Evolutionary conservation across 78 protist genomes (phyloP), one percentile per base, ranked within the genome.

Genomic region (Tieghemostelium lacteum): DNA sequence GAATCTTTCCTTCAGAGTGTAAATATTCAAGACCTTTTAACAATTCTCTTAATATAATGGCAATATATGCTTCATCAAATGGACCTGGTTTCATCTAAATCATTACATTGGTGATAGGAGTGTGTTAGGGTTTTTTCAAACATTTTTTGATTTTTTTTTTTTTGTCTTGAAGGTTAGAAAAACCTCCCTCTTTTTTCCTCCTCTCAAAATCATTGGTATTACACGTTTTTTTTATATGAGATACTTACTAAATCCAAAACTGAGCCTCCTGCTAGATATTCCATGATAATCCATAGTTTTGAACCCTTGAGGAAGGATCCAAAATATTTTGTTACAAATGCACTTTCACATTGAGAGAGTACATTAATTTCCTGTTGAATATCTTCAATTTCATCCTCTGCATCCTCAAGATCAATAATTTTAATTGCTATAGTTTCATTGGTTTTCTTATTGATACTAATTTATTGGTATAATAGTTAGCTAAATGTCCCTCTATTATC

Each of bases 381-480:
- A 75, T 95, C 99, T 42, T 98, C 98, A 36, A 98, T 96, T 66
- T 98, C 99, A 39, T 98, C 99, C 65, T 96, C 97, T 65, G 98
- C 97, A 66, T 87, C 94, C 20, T 98, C 99, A 2, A 98, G 89
- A 62, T 98, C 97, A 29, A 98, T 98, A 14, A 97, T 62, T 87
- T 98, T 98, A 55, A 98, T 92, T 10, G 99, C 99, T 6, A 98
- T 98, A 4, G 57, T 28, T 36, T 67, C 57, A 24, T 74, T 66
- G 28, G 98, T 96, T 49, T 69, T 54, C 55, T 71, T 97, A 83
- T 96, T 76, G 4, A 67, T 45, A 6, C 97, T 95, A 60, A 40
- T 22, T 45, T 58, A 0, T n/a, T 24, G 42, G 33, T 36, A 6
- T 1, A 33, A 20, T 58, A 0, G 4, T 5, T 1, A 39, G 14